Conservation (phyloP, 2,329 filamentous ascomycete genomes). For the Pestalotiopsis sp. region DNA sequence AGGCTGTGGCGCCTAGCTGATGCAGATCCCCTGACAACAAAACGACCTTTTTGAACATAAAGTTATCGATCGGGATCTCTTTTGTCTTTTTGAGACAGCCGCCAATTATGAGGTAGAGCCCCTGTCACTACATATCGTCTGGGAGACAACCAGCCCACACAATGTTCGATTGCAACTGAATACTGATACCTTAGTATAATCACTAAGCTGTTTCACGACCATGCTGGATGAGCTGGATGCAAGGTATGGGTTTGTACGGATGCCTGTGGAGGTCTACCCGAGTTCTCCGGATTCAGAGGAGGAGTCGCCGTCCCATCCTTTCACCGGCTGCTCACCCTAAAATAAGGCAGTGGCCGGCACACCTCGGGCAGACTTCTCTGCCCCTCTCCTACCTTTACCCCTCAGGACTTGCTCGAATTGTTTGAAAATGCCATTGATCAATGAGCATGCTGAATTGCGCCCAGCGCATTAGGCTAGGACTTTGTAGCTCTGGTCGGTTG, state of each 20-base stretch:
- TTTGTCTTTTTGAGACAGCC: not conserved
- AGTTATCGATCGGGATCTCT: not conserved
- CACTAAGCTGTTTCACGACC: not conserved
- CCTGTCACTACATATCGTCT: not conserved
- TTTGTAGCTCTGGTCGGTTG: not conserved
- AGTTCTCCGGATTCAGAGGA: not conserved
- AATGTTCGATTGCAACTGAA: not conserved
- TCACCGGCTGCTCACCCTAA: not conserved
- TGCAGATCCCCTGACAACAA: not conserved
- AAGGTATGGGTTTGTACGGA: not conserved
- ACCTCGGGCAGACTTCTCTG: not conserved
- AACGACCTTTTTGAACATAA: not conserved
- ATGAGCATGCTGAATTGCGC: not conserved
- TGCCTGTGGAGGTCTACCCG: not conserved
- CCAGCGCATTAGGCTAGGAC: not conserved
- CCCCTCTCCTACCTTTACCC: not conserved
- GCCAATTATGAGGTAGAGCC: not conserved
- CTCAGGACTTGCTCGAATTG: not conserved
- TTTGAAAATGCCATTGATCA: not conserved
- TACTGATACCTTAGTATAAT: not conserved
- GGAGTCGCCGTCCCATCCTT: not conserved
- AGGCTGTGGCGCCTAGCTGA: not conserved
- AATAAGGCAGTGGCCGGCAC: not conserved
- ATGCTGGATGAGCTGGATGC: not conserved
- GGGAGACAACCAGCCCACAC: not conserved